Evolutionary conservation across 2,329 filamentous ascomycete genomes (phyloP).

Genomic region (Beauveria pseudobassiana): DNA sequence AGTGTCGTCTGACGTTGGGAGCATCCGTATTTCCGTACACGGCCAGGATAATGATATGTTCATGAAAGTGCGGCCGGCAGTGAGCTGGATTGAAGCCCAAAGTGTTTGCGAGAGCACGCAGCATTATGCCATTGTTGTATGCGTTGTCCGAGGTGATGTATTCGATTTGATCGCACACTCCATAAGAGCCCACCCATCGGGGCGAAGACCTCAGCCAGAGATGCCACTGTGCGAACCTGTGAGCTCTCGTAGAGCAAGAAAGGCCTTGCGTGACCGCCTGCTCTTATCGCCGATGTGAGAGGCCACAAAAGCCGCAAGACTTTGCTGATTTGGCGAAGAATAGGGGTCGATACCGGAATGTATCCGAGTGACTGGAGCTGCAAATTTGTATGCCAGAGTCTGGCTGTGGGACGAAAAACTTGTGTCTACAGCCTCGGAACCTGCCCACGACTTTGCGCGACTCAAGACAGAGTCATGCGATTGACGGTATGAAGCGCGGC

Average conservation of each 20-base stretch:
- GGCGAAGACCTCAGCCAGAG: constrained; percentile 5
- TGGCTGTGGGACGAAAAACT: neutral
- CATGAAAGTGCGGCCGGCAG: constrained; percentile 7
- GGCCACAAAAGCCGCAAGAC: neutral
- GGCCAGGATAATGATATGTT: constrained; percentile 9
- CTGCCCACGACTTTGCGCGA: neutral
- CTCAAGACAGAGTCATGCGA: neutral
- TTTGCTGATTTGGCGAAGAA: neutral
- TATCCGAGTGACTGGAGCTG: neutral
- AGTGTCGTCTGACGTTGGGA: neutral
- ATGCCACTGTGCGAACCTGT: constrained; percentile 10
- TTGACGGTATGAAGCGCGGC: neutral
- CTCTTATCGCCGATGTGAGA: neutral
- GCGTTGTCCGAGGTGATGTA: constrained; percentile 15
- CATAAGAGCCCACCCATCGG: constrained; percentile 2
- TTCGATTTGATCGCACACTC: constrained; percentile 4
- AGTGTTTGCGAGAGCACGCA: constrained; percentile 11
- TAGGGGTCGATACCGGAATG: neutral
- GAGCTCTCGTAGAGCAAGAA: constrained; percentile 7
- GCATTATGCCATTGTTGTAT: constrained; percentile 13
- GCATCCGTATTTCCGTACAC: constrained; percentile 1
- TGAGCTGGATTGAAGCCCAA: constrained; percentile 8
- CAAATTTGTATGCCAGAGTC: neutral
- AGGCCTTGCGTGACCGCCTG: neutral
- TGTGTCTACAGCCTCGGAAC: neutral